Conservation (phyloP, 1,139 yeast genomes). For the Groenewaldozyma auringiensis region DNA sequence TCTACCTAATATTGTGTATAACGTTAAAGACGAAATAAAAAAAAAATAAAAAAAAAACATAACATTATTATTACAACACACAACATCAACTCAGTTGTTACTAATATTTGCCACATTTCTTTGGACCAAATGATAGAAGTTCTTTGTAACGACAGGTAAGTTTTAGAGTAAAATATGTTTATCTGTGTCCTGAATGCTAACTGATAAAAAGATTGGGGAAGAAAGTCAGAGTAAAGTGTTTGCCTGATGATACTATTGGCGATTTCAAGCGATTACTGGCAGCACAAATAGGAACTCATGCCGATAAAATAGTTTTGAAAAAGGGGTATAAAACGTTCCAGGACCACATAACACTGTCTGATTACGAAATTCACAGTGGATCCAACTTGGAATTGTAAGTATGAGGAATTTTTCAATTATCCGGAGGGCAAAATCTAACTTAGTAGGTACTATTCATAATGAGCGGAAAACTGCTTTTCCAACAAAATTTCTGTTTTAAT, state of each 20-base stretch:
- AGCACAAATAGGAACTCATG: conserved; percentile 70
- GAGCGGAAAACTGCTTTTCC: no score
- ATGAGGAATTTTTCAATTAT: background rate
- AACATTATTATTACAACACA: background rate
- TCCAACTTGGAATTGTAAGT: conserved; percentile 73
- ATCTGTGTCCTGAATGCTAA: background rate
- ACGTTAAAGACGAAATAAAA: background rate
- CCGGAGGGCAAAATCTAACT: background rate
- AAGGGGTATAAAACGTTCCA: conserved; percentile 61
- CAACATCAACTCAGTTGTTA: background rate
- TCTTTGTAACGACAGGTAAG: conserved; percentile 34
- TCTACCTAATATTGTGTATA: background rate
- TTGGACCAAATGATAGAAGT: conserved; percentile 35
- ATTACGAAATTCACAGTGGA: conserved; percentile 89
- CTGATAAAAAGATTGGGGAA: conserved; percentile 57
- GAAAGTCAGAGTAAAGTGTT: conserved; percentile 73
- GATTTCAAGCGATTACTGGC: conserved; percentile 83
- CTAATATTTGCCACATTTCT: background rate
- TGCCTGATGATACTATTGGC: conserved; percentile 80
- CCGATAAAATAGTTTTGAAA: conserved; percentile 44
- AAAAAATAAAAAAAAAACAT: background rate
- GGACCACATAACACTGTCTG: conserved; percentile 84
- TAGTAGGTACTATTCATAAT: background rate
- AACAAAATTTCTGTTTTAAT: background rate
- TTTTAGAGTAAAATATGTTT: no score